These are phyloP conservation scores for Capronia epimyces DNA, from an alignment of 2,329 filamentous ascomycete species.

Conservation along the genomic window DNA sequence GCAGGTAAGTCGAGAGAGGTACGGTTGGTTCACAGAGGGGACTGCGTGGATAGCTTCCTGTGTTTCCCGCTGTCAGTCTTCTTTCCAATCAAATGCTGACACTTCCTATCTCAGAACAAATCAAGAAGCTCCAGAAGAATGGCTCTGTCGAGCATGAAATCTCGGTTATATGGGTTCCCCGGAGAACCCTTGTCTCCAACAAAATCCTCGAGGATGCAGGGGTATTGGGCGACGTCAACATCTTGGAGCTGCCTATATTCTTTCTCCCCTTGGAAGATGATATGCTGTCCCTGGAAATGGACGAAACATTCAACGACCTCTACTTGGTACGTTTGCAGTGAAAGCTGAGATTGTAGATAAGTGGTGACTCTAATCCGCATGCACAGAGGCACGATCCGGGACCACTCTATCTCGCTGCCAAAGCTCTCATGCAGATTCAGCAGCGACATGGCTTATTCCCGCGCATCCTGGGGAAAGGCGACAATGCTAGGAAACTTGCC, in stretches of 20 bases:
- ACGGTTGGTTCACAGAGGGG: slow-evolving; percentile 23
- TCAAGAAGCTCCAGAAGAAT: slow-evolving; percentile 81
- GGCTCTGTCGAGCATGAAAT: slow-evolving; percentile 91
- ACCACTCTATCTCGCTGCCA: slow-evolving; percentile 80
- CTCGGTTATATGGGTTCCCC: slow-evolving; percentile 91
- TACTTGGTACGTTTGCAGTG: slow-evolving; percentile 57
- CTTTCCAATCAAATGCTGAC: slow-evolving; percentile 49
- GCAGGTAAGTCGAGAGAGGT: slow-evolving; percentile 64
- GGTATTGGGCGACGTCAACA: slow-evolving; percentile 84
- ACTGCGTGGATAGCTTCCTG: slow-evolving; percentile 18
- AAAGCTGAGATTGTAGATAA: not conserved
- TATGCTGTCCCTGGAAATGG: slow-evolving; percentile 81
- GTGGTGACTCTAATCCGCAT: slow-evolving; percentile 22
- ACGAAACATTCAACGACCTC: slow-evolving; percentile 78
- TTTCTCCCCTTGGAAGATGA: slow-evolving; percentile 92
- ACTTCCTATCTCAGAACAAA: slow-evolving; percentile 62
- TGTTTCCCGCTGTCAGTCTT: slow-evolving; percentile 24
- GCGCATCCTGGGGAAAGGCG: slow-evolving; percentile 88
- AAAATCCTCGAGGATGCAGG: slow-evolving; percentile 87
- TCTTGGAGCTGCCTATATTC: slow-evolving; percentile 78
- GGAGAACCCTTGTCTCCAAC: slow-evolving; percentile 85
- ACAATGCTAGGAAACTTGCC: slow-evolving; percentile 82
- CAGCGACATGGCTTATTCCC: slow-evolving; percentile 89
- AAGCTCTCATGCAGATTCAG: slow-evolving; percentile 90
- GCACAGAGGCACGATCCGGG: slow-evolving; percentile 74